phyloP scores from a whole-genome alignment of 768 basidiomycete genomes.

The Trametes cingulata region DNA sequence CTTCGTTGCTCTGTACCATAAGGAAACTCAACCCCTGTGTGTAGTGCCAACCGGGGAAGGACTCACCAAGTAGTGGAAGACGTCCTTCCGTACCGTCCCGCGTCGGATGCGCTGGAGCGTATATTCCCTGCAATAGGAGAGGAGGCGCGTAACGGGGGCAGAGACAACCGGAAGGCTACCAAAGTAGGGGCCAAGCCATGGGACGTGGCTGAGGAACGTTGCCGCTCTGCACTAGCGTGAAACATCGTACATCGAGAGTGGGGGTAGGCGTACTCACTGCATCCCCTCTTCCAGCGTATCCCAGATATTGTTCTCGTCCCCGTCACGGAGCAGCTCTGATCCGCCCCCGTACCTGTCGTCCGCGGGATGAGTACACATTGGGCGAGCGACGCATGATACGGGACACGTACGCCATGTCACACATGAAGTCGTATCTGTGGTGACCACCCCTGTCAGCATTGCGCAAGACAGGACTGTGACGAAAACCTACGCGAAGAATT shows the following conservation, averaged over 20 bases:
- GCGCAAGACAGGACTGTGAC: background rate
- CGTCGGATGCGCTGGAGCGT: slow-evolving; percentile 13
- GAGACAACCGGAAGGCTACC: slow-evolving; percentile 7
- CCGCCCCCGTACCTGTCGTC: slow-evolving; percentile 40
- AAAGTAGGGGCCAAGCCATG: slow-evolving; percentile 2
- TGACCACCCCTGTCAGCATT: background rate
- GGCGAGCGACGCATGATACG: background rate
- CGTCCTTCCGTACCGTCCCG: slow-evolving; percentile 41
- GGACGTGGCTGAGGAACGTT: background rate
- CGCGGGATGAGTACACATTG: background rate
- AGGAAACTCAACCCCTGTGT: background rate
- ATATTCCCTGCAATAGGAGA: background rate
- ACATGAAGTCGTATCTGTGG: slow-evolving; percentile 44
- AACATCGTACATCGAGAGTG: background rate
- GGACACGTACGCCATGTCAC: slow-evolving; percentile 38
- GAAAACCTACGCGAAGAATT: slow-evolving; percentile 41
- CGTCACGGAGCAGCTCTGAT: slow-evolving; percentile 42
- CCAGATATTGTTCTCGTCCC: slow-evolving; percentile 20
- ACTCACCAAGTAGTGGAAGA: slow-evolving; percentile 45
- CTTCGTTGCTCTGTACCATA: slow-evolving; percentile 42
- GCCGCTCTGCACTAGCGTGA: background rate
- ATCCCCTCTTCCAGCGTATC: slow-evolving; percentile 8
- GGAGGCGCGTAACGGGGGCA: background rate
- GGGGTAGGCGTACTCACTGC: background rate
- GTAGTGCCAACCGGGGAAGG: background rate